Evolutionary conservation across 441 rosid species (phyloP), one percentile per base, ranked within the genome.

Genomic region (Gossypium laxum): DNA sequence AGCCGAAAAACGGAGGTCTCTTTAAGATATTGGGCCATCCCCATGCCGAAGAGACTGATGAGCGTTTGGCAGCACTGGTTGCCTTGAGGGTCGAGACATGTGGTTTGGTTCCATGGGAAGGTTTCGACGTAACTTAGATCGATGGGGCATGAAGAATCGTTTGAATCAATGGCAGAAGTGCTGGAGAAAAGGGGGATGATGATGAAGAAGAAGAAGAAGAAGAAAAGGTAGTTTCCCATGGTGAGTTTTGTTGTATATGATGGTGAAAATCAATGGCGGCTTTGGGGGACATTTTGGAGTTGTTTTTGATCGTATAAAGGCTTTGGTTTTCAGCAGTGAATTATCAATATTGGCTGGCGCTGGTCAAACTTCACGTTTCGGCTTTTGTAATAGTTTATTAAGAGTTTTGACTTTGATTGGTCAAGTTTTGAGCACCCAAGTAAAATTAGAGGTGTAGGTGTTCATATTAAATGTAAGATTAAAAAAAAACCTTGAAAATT

Each of bases 31-130:
- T 76, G 76, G 7, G 92, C 85, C n/a, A 80, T 64, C 43, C 85
- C 90, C 18, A 88, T 69, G 51, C 89, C 92, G 18, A 82, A 68
- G 41, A 88, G 79, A 78, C 89, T 82, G 8, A 77, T 64, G 22
- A 88, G 84, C 12, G 87, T 41, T 52, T 69, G 68, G 77, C 92
- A 88, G 62, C 90, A 88, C 28, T 18, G 77, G 19, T 26, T 71
- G 17, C 51, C 58, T 10, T 69, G 17, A 2, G 82, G 26, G 5
- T 67, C 54, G 1, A 30, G 74, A 59, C 88, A 86, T 10, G 41
- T 14, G 2, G 89, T 81, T n/a, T 71, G 51, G 77, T 88, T 70
- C 92, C 92, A 88, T 15, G 82, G 89, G 75, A 80, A 73, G 7
- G 81, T 81, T 26, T 74, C 51, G 2, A 83, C 79, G 17, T 81